phyloP scores from a whole-genome alignment of 352 stramenopile species.

The Globisporangium perplexum region DNA sequence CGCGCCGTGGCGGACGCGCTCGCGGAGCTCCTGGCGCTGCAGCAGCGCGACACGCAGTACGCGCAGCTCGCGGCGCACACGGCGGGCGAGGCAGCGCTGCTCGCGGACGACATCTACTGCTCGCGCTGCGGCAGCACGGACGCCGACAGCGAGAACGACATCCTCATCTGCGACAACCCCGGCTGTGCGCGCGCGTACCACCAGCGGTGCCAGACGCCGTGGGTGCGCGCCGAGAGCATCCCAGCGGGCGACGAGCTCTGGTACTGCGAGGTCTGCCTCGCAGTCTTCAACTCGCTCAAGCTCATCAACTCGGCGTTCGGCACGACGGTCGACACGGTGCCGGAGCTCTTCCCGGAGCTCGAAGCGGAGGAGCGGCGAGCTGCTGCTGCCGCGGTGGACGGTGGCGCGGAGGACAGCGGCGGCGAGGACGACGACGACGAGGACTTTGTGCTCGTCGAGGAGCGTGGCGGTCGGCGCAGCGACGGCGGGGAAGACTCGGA shows the following conservation, averaged over 20 bases:
- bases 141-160: conserved; percentile 70
- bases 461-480: conserved; percentile 16
- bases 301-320: conserved; percentile 75
- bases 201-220: conserved; percentile 64
- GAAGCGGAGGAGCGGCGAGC: conserved; percentile 22
- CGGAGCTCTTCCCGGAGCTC: conserved; percentile 42
- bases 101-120: conserved; percentile 61
- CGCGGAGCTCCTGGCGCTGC: conserved; percentile 30
- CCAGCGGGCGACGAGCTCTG: conserved; percentile 59
- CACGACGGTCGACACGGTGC: conserved; percentile 54
- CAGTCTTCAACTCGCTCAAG: conserved; percentile 76
- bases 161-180: conserved; percentile 73
- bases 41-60: conserved; percentile 44
- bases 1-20: conserved; percentile 41
- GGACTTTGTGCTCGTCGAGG: conserved; percentile 36
- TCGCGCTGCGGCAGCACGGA: conserved; percentile 65
- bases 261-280: conserved; percentile 78
- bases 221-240: conserved; percentile 53
- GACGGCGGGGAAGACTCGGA: conserved; percentile 15
- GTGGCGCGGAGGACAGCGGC: conserved; percentile 7
- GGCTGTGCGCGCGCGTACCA: conserved; percentile 79
- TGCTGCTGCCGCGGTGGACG: neutral
- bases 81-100: conserved; percentile 15
- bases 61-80: conserved; percentile 27
- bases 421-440: conserved; percentile 37